Evolutionary conservation across 495 filamentous ascomycete genomes (phyloP).

Genomic region (Apodospora peruviana): DNA sequence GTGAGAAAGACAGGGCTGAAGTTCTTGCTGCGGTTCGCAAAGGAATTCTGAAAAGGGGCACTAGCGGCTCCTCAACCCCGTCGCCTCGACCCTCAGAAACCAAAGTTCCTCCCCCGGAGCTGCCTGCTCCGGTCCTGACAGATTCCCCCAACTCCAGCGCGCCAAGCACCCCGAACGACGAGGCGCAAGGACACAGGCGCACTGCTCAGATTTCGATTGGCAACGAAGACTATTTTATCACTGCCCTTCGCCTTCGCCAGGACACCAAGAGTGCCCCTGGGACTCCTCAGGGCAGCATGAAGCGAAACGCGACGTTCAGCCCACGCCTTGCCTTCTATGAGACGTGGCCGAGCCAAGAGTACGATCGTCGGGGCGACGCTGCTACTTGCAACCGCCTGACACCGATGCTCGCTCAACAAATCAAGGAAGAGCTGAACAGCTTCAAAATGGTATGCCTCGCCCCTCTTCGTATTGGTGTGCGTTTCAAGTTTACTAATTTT

Average conservation of each 20-base stretch:
- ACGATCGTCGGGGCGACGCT: constrained; percentile 92
- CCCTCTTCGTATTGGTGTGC: not conserved
- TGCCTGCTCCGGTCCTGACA: constrained; percentile 51
- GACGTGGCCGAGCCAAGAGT: constrained; percentile 91
- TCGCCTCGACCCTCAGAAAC: constrained; percentile 52
- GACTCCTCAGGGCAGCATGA: constrained; percentile 61
- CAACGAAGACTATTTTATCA: constrained; percentile 82
- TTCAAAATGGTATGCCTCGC: constrained; percentile 90
- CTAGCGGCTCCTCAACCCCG: constrained; percentile 62
- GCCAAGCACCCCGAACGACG: constrained; percentile 76
- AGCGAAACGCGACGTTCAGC: constrained; percentile 82
- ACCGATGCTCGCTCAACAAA: constrained; percentile 95
- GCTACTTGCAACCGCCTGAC: constrained; percentile 97
- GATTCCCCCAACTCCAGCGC: constrained; percentile 79
- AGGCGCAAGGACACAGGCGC: constrained; percentile 55
- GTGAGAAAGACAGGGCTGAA: constrained; percentile 85
- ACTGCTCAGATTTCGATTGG: constrained; percentile 66
- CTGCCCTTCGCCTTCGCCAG: constrained; percentile 59
- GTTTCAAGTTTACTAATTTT: constrained; percentile 10
- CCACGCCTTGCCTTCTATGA: constrained; percentile 93
- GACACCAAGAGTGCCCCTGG: constrained; percentile 71
- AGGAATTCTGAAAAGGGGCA: constrained; percentile 85
- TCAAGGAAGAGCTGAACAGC: constrained; percentile 98
- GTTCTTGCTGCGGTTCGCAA: constrained; percentile 85
- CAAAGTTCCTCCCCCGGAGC: constrained; percentile 36